Conservation (phyloP, 2,329 filamentous ascomycete species). For the Colletotrichum coccodes region DNA sequence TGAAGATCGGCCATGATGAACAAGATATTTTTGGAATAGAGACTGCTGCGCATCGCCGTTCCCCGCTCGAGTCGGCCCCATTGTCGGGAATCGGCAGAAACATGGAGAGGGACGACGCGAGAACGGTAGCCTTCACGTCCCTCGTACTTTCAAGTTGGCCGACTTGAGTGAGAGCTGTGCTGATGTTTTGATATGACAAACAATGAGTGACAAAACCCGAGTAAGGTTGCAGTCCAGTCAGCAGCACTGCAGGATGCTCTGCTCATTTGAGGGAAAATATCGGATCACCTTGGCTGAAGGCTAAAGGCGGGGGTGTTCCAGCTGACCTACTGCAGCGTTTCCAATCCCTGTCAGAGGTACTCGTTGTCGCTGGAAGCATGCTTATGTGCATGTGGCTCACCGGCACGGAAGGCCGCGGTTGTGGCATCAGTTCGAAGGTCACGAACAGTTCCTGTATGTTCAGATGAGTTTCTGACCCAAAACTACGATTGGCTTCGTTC, state of each 20-base stretch:
- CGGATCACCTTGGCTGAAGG: not conserved
- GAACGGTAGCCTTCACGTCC: not conserved
- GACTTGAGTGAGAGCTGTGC: not conserved
- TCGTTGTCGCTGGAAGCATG: not conserved
- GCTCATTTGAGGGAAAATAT: not conserved
- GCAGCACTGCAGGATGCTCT: not conserved
- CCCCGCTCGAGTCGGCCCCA: not conserved
- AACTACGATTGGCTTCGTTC: not conserved
- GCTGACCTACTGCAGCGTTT: not conserved
- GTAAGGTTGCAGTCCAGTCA: not conserved
- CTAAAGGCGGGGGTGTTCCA: not conserved
- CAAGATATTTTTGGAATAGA: not conserved
- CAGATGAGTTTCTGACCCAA: not conserved
- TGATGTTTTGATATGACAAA: not conserved
- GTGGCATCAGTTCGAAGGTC: not conserved
- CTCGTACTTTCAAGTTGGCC: not conserved
- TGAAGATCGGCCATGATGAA: not conserved
- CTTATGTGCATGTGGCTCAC: not conserved
- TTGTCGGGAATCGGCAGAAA: not conserved
- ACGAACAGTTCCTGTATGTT: not conserved
- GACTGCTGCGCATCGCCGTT: not conserved
- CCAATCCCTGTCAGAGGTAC: not conserved
- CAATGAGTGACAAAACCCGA: not conserved
- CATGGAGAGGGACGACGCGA: not conserved
- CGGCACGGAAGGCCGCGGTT: not conserved